A percentile compares a stretch with the other conserved stretches of the same genome.
phyloP scores from a whole-genome alignment of 768 basidiomycete species.

The Tylopilus sp. region DNA sequence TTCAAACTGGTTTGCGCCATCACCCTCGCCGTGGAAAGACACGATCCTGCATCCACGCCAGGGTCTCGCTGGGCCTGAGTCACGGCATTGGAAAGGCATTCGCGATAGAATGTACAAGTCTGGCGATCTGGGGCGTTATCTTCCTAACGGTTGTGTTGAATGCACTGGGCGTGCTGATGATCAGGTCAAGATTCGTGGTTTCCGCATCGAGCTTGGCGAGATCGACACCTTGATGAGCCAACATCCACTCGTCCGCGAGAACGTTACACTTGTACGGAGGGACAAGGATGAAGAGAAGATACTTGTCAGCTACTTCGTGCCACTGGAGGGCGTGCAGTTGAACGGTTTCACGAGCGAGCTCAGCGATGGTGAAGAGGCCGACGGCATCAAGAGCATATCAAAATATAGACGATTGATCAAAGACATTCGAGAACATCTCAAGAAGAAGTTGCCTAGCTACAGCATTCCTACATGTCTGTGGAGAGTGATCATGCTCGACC shows the following conservation, averaged over 20 bases:
- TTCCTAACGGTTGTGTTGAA: conserved; percentile 89
- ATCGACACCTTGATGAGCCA: conserved; percentile 95
- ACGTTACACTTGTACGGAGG: conserved; percentile 92
- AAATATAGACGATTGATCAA: conserved; percentile 87
- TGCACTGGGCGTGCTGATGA: conserved; percentile 97
- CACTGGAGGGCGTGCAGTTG: conserved; percentile 64
- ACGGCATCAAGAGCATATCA: conserved; percentile 70
- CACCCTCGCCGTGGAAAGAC: conserved; percentile 54
- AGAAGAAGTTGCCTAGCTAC: conserved; percentile 94
- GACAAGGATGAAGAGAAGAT: conserved; percentile 99
- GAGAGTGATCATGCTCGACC: background rate
- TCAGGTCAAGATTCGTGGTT: conserved; percentile 98
- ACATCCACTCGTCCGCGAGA: conserved; percentile 93
- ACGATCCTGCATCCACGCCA: conserved; percentile 61
- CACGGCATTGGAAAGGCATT: conserved; percentile 88
- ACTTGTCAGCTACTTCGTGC: conserved; percentile 95
- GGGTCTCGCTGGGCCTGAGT: conserved; percentile 64
- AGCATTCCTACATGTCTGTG: conserved; percentile 84
- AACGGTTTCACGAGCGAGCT: conserved; percentile 71
- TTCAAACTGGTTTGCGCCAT: conserved; percentile 80
- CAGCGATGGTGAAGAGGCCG: conserved; percentile 43
- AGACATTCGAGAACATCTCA: conserved; percentile 91
- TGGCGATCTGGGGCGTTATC: conserved; percentile 93
- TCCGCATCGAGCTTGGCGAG: conserved; percentile 97
- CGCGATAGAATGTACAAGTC: conserved; percentile 97